A percentile compares a stretch with the other conserved stretches of the same genome.
Conservation (phyloP, 169 alveolate species). For the Besnoitia besnoiti region DNA sequence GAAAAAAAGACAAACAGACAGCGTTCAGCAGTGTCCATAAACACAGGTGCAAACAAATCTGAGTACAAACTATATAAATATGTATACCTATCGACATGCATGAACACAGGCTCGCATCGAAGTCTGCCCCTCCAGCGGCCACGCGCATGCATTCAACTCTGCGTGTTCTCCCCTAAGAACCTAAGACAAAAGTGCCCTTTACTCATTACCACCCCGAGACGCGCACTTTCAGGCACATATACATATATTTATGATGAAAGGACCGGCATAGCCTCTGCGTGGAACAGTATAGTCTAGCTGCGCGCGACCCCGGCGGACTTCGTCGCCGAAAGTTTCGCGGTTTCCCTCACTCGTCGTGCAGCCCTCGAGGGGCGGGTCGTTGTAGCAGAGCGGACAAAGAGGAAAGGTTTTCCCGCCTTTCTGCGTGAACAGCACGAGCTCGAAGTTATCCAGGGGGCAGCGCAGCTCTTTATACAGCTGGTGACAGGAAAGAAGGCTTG, state of each 20-base stretch:
- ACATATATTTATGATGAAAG: too few relatives aligned
- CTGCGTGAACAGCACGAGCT: slow-evolving; percentile 70
- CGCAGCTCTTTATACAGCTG: slow-evolving; percentile 79
- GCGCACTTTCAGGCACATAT: too few relatives aligned
- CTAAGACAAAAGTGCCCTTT: too few relatives aligned
- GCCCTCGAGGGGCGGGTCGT: slow-evolving; percentile 80
- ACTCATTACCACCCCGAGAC: too few relatives aligned
- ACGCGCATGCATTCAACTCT: too few relatives aligned
- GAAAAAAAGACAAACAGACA: not conserved
- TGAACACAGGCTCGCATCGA: not conserved
- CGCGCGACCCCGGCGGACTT: too few relatives aligned
- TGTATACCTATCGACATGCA: not conserved
- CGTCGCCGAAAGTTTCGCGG: too few relatives aligned
- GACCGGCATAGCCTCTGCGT: too few relatives aligned
- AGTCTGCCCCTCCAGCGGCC: too few relatives aligned
- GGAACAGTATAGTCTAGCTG: too few relatives aligned
- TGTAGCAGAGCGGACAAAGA: slow-evolving; percentile 82
- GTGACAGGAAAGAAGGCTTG: not conserved
- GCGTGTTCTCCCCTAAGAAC: too few relatives aligned
- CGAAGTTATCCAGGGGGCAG: slow-evolving; percentile 85
- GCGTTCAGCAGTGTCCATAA: not conserved
- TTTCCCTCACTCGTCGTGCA: not conserved
- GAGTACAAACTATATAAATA: not conserved
- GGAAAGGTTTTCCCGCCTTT: slow-evolving; percentile 72
- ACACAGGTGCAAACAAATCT: not conserved